Base-by-base conservation (phyloP, 176 grass and related monocot genomes). In the Zea luxurians region DNA sequence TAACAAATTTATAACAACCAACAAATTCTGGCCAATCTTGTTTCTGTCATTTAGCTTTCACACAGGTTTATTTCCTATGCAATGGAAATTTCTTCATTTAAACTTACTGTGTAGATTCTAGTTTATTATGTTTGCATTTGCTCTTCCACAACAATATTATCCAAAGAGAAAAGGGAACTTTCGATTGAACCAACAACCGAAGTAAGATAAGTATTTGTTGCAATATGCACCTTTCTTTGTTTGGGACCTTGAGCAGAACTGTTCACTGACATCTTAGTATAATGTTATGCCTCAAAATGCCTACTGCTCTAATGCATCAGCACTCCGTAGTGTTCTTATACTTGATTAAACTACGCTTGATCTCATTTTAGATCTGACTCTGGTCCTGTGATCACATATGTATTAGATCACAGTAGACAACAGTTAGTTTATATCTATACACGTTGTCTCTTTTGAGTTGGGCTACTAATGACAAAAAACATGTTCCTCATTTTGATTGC, bases 391-490 rank as follows among this genome's bases (percentile, higher is more conserved):
- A 62, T 80, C 13, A 18, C 36, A 68, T 49, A 53, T 16, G 45
- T 59, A 60, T 68, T 54, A 52, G 20, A 61, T 75, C 20, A 67
- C 36, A 15, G 38, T 73, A 52, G 7, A 47, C 2, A 7, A 6
- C 53, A 7, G 46, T 67, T 71, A 71, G 18, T 45, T 63, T 70
- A 58, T 78, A 58, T 78, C 9, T 71, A 77, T 42, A 87, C 37
- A 0, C 10, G 13, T 61, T 4, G 38, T 40, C 15, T 78, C 60
- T 36, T 83, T 64, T 67, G 53, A 18, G 10, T 50, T 83, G 1
- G 42, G 37, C 18, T 68, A 79, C 20, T 78, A 53, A 80, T 80
- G 59, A 57, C 53, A 70, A 57, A 7, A 80, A 70, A 64, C 62
- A 13, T 50, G 42, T 63, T 80, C 10, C 9, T 75, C 21, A 2